A percentile compares a stretch with the other conserved stretches of the same genome.
Evolutionary conservation across 257 asterid species (phyloP).

Genomic region (Datura wrightii): DNA sequence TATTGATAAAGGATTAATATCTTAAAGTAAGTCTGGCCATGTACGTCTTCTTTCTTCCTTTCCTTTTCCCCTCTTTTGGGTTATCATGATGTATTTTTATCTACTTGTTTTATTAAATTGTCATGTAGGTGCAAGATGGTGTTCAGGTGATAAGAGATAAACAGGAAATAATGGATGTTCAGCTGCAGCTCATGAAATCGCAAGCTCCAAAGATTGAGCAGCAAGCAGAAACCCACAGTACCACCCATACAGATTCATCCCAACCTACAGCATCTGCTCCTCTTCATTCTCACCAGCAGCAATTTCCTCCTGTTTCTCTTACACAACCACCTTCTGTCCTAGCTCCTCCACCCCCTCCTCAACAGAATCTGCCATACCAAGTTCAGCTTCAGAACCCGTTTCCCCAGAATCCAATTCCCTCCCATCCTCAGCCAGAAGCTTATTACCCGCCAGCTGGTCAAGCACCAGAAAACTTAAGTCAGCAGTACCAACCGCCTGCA

Average conservation of each 20-base stretch:
- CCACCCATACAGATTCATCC: slow-evolving; percentile 47
- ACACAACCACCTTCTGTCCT: slow-evolving; percentile 51
- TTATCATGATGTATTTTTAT: background rate
- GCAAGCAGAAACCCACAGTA: slow-evolving; percentile 52
- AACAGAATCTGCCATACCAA: slow-evolving; percentile 58
- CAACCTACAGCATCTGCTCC: slow-evolving; percentile 53
- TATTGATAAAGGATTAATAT: background rate
- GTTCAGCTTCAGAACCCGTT: slow-evolving; percentile 64
- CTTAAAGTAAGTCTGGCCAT: slow-evolving; percentile 29
- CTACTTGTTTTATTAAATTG: slow-evolving; percentile 31
- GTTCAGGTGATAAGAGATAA: slow-evolving; percentile 73
- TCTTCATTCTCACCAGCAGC: slow-evolving; percentile 61
- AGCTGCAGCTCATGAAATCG: slow-evolving; percentile 67
- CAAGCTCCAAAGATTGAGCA: slow-evolving; percentile 63
- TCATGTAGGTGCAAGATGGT: slow-evolving; percentile 75
- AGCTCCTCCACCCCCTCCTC: slow-evolving; percentile 56
- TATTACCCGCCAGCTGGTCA: slow-evolving; percentile 66
- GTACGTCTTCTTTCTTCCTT: background rate
- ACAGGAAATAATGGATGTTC: slow-evolving; percentile 79
- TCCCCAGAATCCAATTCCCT: slow-evolving; percentile 58
- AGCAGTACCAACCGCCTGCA: slow-evolving; percentile 63
- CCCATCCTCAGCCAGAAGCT: slow-evolving; percentile 64
- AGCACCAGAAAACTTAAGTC: slow-evolving; percentile 59
- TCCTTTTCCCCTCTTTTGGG: background rate
- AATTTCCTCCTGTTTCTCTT: slow-evolving; percentile 52